Base-by-base conservation (phyloP, 2,329 filamentous ascomycete species). In the Decorospora gaudefroyi region DNA sequence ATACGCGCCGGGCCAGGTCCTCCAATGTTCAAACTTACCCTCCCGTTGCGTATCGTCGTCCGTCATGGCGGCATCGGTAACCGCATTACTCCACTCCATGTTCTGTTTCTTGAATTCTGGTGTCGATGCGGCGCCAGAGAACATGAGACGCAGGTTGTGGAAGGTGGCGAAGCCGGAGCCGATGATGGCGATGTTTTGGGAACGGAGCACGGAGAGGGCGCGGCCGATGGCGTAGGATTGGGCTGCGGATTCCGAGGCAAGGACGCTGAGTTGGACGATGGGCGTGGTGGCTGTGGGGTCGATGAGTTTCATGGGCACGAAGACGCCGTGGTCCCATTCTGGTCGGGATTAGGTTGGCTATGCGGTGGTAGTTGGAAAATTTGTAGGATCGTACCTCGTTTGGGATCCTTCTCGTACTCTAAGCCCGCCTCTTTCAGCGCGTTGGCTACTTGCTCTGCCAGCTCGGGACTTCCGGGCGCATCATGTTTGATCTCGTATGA, bases 241-340 rank as follows among this genome's bases (percentile, higher is more conserved):
- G 1, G 65, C 62, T 0, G 80, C 72, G 33, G 78, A 74, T 57
- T 83, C 80, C 12, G 73, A 77, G 18, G 57, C 52, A 3, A 83
- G 74, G 8, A 84, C 78, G 1, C 77, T 80, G 41, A 83, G 57
- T 59, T 83, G 80, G n/a, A 84, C 70, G 19, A 83, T 71, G 33
- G 81, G 80, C 2, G 80, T 61, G 43, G 74, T 67, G 51, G 79
- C 80, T 28, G 68, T 55, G 13, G 81, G 80, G 42, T 77, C 66
- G 54, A 79, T 75, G 29, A 83, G 77, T 31, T 76, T 71, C 67
- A 83, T 71, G 5, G 80, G 80, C 17, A 83, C 66, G 61, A 83
- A 83, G 44, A 83, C 79, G 68, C 80, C 81, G 59, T 83, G 81
- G 59, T 83, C 80, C 80, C 80, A 83, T 45, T 76, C 73, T 68